Evolutionary conservation across 2,329 filamentous ascomycete species (phyloP), one percentile per base, ranked within the genome.

Genomic region (Fusarium udum): DNA sequence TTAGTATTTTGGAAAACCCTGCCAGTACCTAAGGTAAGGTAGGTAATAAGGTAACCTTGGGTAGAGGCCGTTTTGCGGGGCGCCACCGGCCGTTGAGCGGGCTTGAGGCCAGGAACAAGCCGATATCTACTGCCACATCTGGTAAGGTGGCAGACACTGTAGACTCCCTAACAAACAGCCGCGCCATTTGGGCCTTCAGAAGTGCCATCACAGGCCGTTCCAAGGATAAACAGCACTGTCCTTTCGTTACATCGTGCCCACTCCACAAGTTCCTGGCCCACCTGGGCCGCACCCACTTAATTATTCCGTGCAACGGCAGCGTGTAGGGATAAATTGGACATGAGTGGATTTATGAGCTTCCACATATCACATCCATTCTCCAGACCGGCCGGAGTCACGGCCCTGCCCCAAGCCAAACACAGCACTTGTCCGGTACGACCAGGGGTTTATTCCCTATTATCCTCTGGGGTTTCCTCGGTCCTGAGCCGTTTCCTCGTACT

Each of bases 231-330:
- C 22, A 51, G 28, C 64, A 77, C 75, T 70, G 75, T 74, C 36
- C 51, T 42, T 62, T 22, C 52, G 75, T 77, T 72, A 74, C 75
- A 78, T 78, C 71, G 72, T 56, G 53, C 63, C 64, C 31, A 69
- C 71, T 75, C 72, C 75, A 68, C 75, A 77, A 75, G 74, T 74
- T 77, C 72, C 65, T 76, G 46, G 34, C 72, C 70, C 72, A 64
- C 68, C 48, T 61, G 28, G 28, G 48, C 49, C 46, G 46, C 59
- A 36, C 39, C 71, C 52, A 68, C 59, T 74, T 55, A 71, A 61
- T 74, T 64, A 59, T 71, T 74, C 71, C 67, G 67, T 74, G 56
- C 46, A 34, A 64, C 63, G 46, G 46, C 40, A 24, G 55, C 46
- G 46, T 42, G 71, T 48, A 63, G 62, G 67, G 66, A 70, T 65